Conservation (phyloP, 352 stramenopile species). For the Phytophthora macrochlamydospora region DNA sequence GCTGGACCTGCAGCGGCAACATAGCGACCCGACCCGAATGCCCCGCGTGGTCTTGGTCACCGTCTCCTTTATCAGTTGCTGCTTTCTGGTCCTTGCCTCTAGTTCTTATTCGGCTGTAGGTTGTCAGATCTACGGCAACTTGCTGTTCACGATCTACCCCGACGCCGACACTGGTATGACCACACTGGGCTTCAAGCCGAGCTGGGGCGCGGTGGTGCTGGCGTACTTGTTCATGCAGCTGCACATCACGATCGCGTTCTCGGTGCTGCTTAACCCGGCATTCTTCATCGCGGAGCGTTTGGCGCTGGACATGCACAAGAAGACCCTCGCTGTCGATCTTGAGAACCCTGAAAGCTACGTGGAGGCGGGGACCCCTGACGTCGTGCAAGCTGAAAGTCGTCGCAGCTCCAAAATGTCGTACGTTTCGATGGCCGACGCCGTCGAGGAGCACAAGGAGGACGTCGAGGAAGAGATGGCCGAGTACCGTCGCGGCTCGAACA, state of each 20-base stretch:
- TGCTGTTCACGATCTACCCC: conserved; percentile 55
- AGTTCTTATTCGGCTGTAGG: conserved; percentile 47
- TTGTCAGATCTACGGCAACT: conserved; percentile 58
- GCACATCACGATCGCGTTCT: conserved; percentile 29
- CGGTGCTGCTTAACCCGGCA: conserved; percentile 36
- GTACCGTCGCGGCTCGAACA: conserved; percentile 27
- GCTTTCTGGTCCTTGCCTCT: conserved; percentile 43
- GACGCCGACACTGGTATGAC: conserved; percentile 18
- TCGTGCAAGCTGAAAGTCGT: background rate
- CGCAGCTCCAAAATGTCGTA: conserved; percentile 35
- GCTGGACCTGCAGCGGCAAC: conserved; percentile 40
- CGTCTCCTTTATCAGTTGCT: conserved; percentile 38
- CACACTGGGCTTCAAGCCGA: conserved; percentile 31
- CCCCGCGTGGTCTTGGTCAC: conserved; percentile 47
- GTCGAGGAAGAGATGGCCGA: conserved; percentile 21
- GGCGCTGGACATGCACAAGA: conserved; percentile 43
- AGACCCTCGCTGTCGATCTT: background rate
- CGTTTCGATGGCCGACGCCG: conserved; percentile 33
- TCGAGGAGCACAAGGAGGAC: conserved; percentile 12
- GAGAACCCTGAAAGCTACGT: background rate
- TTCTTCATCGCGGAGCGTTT: conserved; percentile 44
- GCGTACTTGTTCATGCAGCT: conserved; percentile 33
- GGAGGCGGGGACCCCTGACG: background rate
- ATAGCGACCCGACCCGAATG: conserved; percentile 52
- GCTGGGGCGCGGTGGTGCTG: conserved; percentile 29